Evolutionary conservation across 352 stramenopile genomes (phyloP).

Genomic region (Globisporangium camurandrum): DNA sequence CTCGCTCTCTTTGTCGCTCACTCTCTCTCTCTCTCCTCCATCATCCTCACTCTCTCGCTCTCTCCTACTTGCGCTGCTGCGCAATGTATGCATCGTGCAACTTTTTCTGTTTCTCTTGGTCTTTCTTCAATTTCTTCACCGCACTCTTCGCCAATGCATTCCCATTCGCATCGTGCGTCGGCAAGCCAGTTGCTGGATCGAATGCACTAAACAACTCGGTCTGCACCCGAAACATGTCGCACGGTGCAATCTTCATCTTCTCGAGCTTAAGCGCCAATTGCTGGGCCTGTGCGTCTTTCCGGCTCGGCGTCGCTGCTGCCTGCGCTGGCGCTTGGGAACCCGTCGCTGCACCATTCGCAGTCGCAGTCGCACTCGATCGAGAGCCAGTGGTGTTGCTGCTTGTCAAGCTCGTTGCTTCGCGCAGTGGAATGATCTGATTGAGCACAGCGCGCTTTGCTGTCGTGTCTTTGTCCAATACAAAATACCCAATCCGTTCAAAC

Average conservation of each 20-base stretch:
- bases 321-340: conserved; percentile 9
- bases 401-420: conserved; percentile 54
- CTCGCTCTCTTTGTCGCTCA: too few relatives aligned
- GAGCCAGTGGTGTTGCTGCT: too few relatives aligned
- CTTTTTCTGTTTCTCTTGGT: conserved; percentile 86
- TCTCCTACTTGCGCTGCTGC: conserved; percentile 6
- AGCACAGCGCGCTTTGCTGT: conserved; percentile 89
- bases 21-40: neutral
- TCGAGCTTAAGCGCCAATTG: conserved; percentile 90
- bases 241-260: conserved; percentile 85
- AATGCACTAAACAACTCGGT: conserved; percentile 64
- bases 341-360: conserved; percentile 46
- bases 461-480: conserved; percentile 95
- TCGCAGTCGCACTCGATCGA: too few relatives aligned
- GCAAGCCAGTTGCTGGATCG: conserved; percentile 56
- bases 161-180: conserved; percentile 64
- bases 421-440: conserved; percentile 96
- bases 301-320: conserved; percentile 23
- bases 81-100: conserved; percentile 60
- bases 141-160: conserved; percentile 67
- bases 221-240: conserved; percentile 77
- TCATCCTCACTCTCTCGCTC: conserved; percentile 1
- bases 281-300: conserved; percentile 76
- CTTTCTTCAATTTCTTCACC: conserved; percentile 86
- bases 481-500: conserved; percentile 98